Percentiles rank a stretch among this genome's conserved stretches.
These are phyloP conservation scores for Backusella westeae DNA, from an alignment of 192 early-diverging fungal species.

Conservation along the genomic window DNA sequence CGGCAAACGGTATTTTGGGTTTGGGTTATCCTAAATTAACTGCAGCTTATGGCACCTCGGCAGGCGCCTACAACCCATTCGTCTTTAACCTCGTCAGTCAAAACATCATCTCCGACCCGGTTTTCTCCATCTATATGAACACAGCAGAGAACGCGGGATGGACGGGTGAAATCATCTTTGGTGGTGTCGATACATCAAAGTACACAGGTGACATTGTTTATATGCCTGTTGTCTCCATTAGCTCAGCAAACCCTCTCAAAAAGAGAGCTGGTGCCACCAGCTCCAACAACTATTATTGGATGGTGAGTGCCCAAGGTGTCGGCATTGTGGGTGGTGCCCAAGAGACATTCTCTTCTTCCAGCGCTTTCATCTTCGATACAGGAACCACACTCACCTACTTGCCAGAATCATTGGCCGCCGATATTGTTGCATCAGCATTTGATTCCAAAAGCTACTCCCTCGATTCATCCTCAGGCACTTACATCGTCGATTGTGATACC, in stretches of 20 bases:
- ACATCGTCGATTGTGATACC: slow-evolving; percentile 16
- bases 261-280: background rate
- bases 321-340: background rate
- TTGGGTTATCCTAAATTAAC: slow-evolving; percentile 32
- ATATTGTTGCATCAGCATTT: background rate
- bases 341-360: background rate
- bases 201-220: slow-evolving; percentile 50
- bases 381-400: slow-evolving; percentile 33
- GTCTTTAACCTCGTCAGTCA: slow-evolving; percentile 30
- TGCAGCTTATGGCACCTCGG: background rate
- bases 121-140: slow-evolving; percentile 37
- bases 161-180: slow-evolving; percentile 50
- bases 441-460: background rate
- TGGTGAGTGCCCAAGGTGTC: slow-evolving; percentile 34
- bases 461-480: slow-evolving; percentile 11
- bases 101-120: slow-evolving; percentile 24
- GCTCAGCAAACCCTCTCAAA: background rate
- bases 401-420: slow-evolving; percentile 2
- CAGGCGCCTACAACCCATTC: slow-evolving; percentile 25
- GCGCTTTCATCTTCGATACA: slow-evolving; percentile 33
- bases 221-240: slow-evolving; percentile 30
- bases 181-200: slow-evolving; percentile 47
- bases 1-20: slow-evolving; percentile 33
- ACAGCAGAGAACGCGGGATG: slow-evolving; percentile 8
- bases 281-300: slow-evolving; percentile 29